Evolutionary conservation across 495 filamentous ascomycete species (phyloP).

Genomic region (Viridothelium virens): DNA sequence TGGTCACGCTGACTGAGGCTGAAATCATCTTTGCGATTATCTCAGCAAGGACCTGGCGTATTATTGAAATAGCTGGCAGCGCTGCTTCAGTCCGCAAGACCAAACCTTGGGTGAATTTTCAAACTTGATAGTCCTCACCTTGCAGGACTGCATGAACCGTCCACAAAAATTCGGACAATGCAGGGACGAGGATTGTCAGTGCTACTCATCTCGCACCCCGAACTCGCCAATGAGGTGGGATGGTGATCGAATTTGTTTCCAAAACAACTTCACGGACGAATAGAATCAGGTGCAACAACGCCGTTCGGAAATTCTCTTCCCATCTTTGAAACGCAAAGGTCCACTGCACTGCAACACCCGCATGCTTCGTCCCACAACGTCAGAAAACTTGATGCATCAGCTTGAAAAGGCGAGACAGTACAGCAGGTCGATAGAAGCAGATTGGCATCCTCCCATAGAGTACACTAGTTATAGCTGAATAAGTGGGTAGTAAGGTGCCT

Average conservation of each 20-base stretch:
- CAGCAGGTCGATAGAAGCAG: background rate
- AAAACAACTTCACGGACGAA: background rate
- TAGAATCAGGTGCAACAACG: background rate
- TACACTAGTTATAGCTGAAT: too few relatives aligned
- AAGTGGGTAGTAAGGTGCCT: too few relatives aligned
- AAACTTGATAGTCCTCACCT: background rate
- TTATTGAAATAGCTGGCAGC: background rate
- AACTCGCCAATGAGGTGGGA: background rate
- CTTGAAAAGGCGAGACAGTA: background rate
- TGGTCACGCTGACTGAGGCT: background rate
- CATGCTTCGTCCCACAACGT: background rate
- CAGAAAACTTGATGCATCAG: background rate
- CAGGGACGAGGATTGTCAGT: background rate
- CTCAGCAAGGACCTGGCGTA: background rate
- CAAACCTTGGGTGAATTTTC: background rate
- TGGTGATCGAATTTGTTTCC: background rate
- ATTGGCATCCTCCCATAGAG: background rate
- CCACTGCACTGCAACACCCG: background rate
- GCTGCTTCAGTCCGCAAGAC: background rate
- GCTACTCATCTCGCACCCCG: background rate
- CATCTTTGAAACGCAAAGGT: conserved; percentile 6
- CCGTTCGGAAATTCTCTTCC: background rate
- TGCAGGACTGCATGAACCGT: background rate
- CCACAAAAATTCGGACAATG: background rate
- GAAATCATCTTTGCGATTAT: background rate